Base-by-base conservation (phyloP, 306 rosid species). In the Styphnolobium japonicum region DNA sequence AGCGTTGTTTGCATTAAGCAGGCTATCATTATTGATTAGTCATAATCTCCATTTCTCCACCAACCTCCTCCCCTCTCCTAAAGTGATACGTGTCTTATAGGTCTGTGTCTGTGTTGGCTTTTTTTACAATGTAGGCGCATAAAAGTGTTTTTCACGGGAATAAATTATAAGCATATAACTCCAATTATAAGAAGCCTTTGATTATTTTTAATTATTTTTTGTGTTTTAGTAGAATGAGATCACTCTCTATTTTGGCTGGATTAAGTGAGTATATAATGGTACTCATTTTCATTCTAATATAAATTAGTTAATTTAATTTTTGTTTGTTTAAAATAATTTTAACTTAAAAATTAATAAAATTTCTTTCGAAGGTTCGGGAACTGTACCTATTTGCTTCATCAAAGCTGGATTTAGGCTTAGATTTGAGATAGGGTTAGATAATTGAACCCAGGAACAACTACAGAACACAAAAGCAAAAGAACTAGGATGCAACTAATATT, bases 11-110 rank as follows among this genome's bases (percentile, higher is more conserved):
- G 9, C 57, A 67, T 12, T 27, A 14, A 46, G 58, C 19, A 31
- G 3, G 31, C 25, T 16, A 27, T 70, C 11, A 60, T 58, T 69
- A 18, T 57, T 39, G 7, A 51, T 68, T 21, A 69, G 67, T 70
- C 82, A 67, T 75, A 53, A n/a, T 64, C 31, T 69, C 76, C 19
- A 78, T 65, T 64, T 49, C 76, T 78, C 77, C 84, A 75, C 73
- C 78, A 67, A 67, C 34, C 46, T 19, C 4, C 58, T 45, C 31
- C 36, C 67, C 61, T 15, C 25, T 67, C 5, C 27, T 48, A 43
- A 64, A 39, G 64, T 76, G 61, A 45, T 83, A 56, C 66, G 84
- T 76, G 80, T 67, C 55, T 40, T 3, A 16, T 52, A 37, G 12
- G 10, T 70, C 39, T 70, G 51, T 70, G 51, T 63, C 53, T 16